These are phyloP conservation scores for Psilocybe cubensis DNA, from an alignment of 768 basidiomycete species.

Conservation along the genomic window DNA sequence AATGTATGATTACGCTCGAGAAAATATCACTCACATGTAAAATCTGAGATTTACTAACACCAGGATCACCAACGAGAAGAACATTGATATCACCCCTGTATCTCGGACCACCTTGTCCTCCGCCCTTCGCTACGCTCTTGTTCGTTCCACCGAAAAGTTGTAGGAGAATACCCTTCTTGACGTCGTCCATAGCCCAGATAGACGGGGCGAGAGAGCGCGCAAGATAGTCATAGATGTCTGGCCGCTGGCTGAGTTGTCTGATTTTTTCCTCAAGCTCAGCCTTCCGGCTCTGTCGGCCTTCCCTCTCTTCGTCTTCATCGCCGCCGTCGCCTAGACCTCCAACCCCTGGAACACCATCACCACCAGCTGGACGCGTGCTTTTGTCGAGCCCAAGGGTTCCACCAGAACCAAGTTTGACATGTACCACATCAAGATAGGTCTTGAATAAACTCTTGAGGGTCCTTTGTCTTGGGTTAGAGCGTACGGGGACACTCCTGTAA, in stretches of 20 bases:
- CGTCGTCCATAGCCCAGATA: slow-evolving; percentile 98
- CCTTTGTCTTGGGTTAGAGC: slow-evolving; percentile 90
- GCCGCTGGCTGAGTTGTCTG: slow-evolving; percentile 67
- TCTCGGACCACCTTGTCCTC: slow-evolving; percentile 93
- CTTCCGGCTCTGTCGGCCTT: slow-evolving; percentile 47
- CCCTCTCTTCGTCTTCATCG: slow-evolving; percentile 37
- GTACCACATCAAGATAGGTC: slow-evolving; percentile 96
- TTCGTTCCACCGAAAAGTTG: slow-evolving; percentile 98
- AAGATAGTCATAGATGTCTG: slow-evolving; percentile 87
- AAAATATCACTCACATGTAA: slow-evolving; percentile 61
- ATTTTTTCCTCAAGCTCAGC: slow-evolving; percentile 85
- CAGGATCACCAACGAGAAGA: slow-evolving; percentile 95
- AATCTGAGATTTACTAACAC: slow-evolving; percentile 96
- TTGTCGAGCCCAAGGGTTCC: slow-evolving; percentile 77
- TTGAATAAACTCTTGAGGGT: slow-evolving; percentile 96
- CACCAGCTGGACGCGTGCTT: slow-evolving; percentile 71
- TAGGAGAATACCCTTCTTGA: slow-evolving; percentile 96
- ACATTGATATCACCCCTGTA: slow-evolving; percentile 99
- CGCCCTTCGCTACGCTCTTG: slow-evolving; percentile 90
- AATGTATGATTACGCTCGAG: no score
- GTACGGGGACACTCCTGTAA: slow-evolving; percentile 93
- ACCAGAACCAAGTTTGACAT: slow-evolving; percentile 79
- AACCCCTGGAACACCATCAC: slow-evolving; percentile 69
- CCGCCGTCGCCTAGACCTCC: slow-evolving; percentile 74
- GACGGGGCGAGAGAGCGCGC: slow-evolving; percentile 88